These are phyloP conservation scores for Capsella rubella DNA, from an alignment of 441 rosid species.

Conservation along the genomic window DNA sequence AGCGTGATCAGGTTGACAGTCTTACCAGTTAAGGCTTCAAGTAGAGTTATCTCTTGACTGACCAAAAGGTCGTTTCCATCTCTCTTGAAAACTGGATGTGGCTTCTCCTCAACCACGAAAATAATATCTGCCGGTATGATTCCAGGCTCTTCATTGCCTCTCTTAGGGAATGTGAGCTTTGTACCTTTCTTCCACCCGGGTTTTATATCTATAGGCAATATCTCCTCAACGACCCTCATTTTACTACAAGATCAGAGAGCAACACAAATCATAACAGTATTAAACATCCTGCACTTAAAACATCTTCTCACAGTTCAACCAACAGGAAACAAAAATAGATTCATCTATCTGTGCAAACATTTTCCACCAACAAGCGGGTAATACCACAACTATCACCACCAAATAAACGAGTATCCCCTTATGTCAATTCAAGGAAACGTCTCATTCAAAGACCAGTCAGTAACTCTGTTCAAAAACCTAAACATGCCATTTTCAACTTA, in stretches of 20 bases:
- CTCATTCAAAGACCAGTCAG: not conserved
- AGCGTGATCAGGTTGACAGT: constrained; percentile 66
- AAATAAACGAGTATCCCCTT: not conserved
- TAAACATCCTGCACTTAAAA: not conserved
- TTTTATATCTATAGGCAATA: constrained; percentile 80
- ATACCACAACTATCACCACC: not conserved
- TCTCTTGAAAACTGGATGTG: constrained; percentile 75
- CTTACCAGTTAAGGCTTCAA: constrained; percentile 88
- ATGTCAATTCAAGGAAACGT: not conserved
- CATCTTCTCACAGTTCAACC: constrained; percentile 1
- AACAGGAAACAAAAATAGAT: constrained; percentile 11
- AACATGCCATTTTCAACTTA: not conserved
- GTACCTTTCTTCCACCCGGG: constrained; percentile 99
- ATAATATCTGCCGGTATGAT: constrained; percentile 79
- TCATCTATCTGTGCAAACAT: constrained; percentile 10
- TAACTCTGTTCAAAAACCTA: not conserved
- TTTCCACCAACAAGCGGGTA: constrained; percentile 1
- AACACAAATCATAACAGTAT: constrained; percentile 16
- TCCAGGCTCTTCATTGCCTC: constrained; percentile 86
- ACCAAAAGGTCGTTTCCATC: constrained; percentile 83
- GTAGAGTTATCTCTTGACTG: constrained; percentile 73
- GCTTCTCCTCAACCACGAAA: constrained; percentile 85
- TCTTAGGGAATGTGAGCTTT: constrained; percentile 87
- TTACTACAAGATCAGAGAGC: constrained; percentile 55
- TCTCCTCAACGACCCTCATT: constrained; percentile 67